Conservation (phyloP, 805 yeast genomes). For the Spathaspora boniae region DNA sequence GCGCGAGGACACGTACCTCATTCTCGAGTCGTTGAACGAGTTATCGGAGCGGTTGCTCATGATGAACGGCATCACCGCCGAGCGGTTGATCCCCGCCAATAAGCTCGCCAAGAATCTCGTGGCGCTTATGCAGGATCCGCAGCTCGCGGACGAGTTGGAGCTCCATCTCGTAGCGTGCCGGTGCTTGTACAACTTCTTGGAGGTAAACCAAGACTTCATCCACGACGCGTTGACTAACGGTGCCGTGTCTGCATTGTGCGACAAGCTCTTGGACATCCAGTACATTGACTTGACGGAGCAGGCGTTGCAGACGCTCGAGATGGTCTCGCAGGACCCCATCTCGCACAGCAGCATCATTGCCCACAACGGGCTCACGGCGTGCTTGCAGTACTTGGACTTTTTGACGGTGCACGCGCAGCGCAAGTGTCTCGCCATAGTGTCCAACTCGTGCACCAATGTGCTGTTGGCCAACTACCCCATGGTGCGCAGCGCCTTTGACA, state of each 20-base stretch:
- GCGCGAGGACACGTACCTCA: constrained; percentile 55
- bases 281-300: constrained; percentile 93
- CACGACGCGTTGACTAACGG: constrained; percentile 61
- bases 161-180: constrained; percentile 81
- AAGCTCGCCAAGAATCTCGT: constrained; percentile 54
- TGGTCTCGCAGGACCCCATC: constrained; percentile 56
- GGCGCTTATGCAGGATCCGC: constrained; percentile 54
- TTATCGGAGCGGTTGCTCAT: constrained; percentile 61
- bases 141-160: constrained; percentile 63
- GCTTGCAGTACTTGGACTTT: constrained; percentile 77
- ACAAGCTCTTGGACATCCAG: constrained; percentile 66
- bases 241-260: constrained; percentile 62
- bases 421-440: constrained; percentile 69
- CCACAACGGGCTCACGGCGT: constrained; percentile 60
- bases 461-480: constrained; percentile 41
- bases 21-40: constrained; percentile 64
- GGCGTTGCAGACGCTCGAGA: constrained; percentile 70
- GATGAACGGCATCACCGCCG: constrained; percentile 64
- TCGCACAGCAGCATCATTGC: constrained; percentile 46
- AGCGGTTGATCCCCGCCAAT: constrained; percentile 59
- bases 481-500: constrained; percentile 56
- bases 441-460: constrained; percentile 60
- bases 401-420: constrained; percentile 87
- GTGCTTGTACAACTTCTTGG: constrained; percentile 76
- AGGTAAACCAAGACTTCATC: constrained; percentile 64